Percentiles rank a stretch among this genome's conserved stretches.
Evolutionary conservation across 2,329 filamentous ascomycete genomes (phyloP).

Genomic region (Hymenoscyphus repandus): DNA sequence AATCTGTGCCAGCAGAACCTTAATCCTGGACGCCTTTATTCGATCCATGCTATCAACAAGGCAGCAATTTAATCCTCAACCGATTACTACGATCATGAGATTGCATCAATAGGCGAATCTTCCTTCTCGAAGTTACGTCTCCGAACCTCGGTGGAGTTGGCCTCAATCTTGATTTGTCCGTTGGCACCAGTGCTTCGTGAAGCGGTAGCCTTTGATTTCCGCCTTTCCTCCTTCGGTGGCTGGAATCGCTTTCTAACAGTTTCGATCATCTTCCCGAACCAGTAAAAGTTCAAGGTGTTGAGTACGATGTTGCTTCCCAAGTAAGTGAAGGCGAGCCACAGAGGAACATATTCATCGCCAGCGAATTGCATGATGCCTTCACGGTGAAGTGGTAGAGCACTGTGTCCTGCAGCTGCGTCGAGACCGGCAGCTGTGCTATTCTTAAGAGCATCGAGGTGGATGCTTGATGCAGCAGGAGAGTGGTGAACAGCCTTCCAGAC

Average conservation of each 20-base stretch:
- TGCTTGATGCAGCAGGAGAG: conserved; percentile 32
- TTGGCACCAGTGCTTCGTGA: conserved; percentile 26
- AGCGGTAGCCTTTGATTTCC: conserved; percentile 28
- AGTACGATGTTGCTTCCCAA: conserved; percentile 65
- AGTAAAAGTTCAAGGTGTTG: conserved; percentile 75
- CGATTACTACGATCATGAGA: conserved; percentile 16
- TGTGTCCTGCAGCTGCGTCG: conserved; percentile 29
- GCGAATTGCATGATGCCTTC: conserved; percentile 46
- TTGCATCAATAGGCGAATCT: conserved; percentile 13
- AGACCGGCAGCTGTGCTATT: conserved; percentile 32
- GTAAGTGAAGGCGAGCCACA: conserved; percentile 67
- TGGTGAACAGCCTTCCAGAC: conserved; percentile 55
- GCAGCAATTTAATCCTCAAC: conserved; percentile 1
- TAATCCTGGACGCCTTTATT: too few relatives aligned
- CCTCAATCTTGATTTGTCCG: conserved; percentile 24
- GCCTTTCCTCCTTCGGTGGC: conserved; percentile 36
- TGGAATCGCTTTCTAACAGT: conserved; percentile 73
- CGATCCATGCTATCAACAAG: neutral
- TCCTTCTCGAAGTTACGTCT: conserved; percentile 25
- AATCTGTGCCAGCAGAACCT: too few relatives aligned
- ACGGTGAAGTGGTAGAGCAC: conserved; percentile 22
- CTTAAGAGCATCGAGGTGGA: conserved; percentile 31
- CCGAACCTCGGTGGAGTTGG: conserved; percentile 30
- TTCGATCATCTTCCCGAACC: conserved; percentile 83
- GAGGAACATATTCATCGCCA: conserved; percentile 50